Evolutionary conservation across 495 filamentous ascomycete species (phyloP).

Genomic region (Arthonia radiata): DNA sequence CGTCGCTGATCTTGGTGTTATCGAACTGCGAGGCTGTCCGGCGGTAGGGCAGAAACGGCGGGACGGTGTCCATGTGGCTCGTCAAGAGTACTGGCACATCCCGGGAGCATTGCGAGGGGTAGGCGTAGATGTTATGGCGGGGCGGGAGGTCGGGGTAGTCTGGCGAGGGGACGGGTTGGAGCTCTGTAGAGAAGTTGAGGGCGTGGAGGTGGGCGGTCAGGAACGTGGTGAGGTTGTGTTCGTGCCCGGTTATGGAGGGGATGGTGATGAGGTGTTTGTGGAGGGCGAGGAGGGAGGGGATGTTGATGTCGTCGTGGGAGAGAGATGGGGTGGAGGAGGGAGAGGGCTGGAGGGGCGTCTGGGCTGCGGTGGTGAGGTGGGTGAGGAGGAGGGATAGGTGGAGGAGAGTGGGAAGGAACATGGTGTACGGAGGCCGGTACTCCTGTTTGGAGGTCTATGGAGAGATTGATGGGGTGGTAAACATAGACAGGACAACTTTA

Average conservation of each 20-base stretch:
- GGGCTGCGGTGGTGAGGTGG: too few relatives aligned
- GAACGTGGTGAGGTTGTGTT: constrained; percentile 41
- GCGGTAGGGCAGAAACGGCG: background rate
- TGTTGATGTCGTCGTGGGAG: too few relatives aligned
- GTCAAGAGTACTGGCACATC: background rate
- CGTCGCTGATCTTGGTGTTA: constrained; percentile 4
- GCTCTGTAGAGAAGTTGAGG: background rate
- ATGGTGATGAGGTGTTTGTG: constrained; percentile 55
- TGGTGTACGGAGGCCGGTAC: too few relatives aligned
- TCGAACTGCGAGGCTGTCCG: background rate
- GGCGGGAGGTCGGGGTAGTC: background rate
- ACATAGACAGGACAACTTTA: too few relatives aligned
- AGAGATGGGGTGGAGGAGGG: too few relatives aligned
- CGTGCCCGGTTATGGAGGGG: constrained; percentile 49
- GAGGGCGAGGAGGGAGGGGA: constrained; percentile 39
- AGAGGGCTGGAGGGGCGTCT: too few relatives aligned
- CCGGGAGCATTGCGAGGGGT: background rate
- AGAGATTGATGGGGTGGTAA: too few relatives aligned
- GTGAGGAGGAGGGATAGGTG: too few relatives aligned
- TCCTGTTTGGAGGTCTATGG: too few relatives aligned
- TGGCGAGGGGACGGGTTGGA: background rate
- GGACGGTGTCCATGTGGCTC: background rate
- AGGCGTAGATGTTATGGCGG: background rate
- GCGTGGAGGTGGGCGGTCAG: constrained; percentile 37
- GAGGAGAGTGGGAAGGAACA: too few relatives aligned